Conservation (phyloP, 1,284 basidiomycete species). For the Mycena sp. region DNA sequence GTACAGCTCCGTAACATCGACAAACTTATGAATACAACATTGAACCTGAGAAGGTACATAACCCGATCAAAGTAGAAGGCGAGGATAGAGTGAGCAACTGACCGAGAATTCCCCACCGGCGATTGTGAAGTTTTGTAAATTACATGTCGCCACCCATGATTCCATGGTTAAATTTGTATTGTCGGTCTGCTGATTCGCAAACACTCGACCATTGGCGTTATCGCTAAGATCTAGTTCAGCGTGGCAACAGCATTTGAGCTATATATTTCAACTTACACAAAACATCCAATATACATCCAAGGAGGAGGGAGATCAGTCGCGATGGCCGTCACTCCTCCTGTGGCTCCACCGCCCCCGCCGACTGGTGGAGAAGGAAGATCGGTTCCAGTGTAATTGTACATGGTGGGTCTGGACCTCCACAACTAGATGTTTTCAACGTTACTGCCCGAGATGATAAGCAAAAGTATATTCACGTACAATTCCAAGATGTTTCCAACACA, state of each 20-base stretch:
- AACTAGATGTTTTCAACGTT: slow-evolving; percentile 66
- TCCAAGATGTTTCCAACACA: slow-evolving; percentile 61
- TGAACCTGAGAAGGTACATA: neutral
- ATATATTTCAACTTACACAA: slow-evolving; percentile 68
- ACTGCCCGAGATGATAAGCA: too few relatives aligned
- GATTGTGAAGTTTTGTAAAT: slow-evolving; percentile 52
- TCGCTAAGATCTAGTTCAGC: too few relatives aligned
- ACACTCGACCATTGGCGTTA: slow-evolving; percentile 49
- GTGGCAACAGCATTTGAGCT: too few relatives aligned
- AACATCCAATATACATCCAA: slow-evolving; percentile 64
- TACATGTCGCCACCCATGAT: slow-evolving; percentile 56
- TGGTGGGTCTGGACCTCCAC: slow-evolving; percentile 71
- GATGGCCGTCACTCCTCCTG: slow-evolving; percentile 40
- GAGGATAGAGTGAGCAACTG: slow-evolving; percentile 32
- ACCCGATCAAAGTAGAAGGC: neutral
- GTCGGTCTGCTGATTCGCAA: slow-evolving; percentile 44
- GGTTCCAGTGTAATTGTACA: slow-evolving; percentile 74
- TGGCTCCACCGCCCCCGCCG: slow-evolving; percentile 40
- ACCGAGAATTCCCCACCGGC: slow-evolving; percentile 57
- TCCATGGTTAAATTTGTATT: slow-evolving; percentile 41
- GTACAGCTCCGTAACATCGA: too few relatives aligned
- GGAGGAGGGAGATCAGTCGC: slow-evolving; percentile 61
- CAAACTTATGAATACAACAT: neutral
- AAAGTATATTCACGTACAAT: too few relatives aligned
- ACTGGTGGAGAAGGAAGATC: slow-evolving; percentile 48